Evolutionary conservation across 164 flowering plant genomes (phyloP).

Genomic region (Stephania yunnanensis): DNA sequence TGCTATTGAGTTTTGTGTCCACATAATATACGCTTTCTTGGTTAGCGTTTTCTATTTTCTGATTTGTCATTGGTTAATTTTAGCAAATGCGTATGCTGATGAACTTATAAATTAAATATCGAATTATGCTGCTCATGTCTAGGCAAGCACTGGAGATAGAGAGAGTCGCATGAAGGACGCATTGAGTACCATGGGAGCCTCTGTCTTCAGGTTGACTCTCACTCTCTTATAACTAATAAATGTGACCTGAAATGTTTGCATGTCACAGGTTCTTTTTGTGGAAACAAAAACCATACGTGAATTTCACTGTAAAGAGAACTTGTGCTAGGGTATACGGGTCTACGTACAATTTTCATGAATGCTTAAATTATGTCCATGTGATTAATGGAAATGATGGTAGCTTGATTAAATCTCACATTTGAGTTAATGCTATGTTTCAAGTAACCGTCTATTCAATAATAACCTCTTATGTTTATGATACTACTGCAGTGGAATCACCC

Average conservation of each 20-base stretch:
- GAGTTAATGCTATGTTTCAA: too few relatives aligned
- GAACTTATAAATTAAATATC: background rate
- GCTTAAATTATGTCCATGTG: too few relatives aligned
- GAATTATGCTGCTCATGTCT: background rate
- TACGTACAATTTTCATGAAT: too few relatives aligned
- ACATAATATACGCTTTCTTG: constrained; percentile 86
- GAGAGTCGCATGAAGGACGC: constrained; percentile 60
- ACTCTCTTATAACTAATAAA: background rate
- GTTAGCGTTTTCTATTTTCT: constrained; percentile 38
- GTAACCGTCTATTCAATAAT: background rate
- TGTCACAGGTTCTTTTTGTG: background rate
- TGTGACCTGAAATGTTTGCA: background rate
- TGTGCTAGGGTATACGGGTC: too few relatives aligned
- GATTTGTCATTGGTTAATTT: background rate
- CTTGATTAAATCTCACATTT: too few relatives aligned
- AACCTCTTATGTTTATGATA: background rate
- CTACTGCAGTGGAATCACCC: constrained; percentile 81
- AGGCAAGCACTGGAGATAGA: constrained; percentile 1
- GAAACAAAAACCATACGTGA: too few relatives aligned
- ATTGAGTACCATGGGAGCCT: constrained; percentile 90
- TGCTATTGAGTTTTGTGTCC: constrained; percentile 95
- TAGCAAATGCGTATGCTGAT: background rate
- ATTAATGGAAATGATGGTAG: too few relatives aligned
- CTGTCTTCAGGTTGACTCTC: constrained; percentile 77
- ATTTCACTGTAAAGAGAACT: too few relatives aligned